Percentiles rank a stretch among this genome's conserved stretches.
Evolutionary conservation across 768 basidiomycete species (phyloP).

Genomic region (Auriscalpium orientale): DNA sequence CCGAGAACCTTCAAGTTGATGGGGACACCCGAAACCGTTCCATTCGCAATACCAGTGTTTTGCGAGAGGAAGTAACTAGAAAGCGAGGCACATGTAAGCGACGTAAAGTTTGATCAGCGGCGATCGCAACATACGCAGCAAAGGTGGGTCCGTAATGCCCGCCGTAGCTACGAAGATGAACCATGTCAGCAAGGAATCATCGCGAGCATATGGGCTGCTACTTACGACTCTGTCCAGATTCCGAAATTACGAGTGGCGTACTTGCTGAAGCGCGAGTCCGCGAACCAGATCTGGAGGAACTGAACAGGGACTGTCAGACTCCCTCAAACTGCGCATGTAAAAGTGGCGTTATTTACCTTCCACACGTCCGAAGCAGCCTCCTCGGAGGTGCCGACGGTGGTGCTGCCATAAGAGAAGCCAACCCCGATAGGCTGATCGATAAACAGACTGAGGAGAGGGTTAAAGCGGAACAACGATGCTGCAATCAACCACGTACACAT

Average conservation of each 20-base stretch:
- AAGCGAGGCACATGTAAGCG: not conserved
- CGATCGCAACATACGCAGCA: constrained; percentile 19
- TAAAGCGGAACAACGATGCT: not conserved
- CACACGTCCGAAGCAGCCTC: constrained; percentile 51
- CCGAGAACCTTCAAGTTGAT: constrained; percentile 60
- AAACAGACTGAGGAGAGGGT: constrained; percentile 29
- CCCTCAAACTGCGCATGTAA: not conserved
- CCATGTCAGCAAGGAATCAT: not conserved
- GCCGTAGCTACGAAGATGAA: constrained; percentile 13
- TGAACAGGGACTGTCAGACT: not conserved
- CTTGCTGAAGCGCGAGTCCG: constrained; percentile 45
- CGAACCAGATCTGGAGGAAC: constrained; percentile 57
- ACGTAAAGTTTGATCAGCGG: not conserved
- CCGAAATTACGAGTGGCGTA: constrained; percentile 40
- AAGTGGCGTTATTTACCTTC: constrained; percentile 19
- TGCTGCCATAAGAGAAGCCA: constrained; percentile 53
- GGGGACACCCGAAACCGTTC: constrained; percentile 34
- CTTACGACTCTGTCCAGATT: constrained; percentile 54
- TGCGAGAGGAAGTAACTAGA: constrained; percentile 45
- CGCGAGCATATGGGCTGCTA: not conserved
- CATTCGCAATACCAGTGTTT: constrained; percentile 46
- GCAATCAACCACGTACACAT: constrained; percentile 26
- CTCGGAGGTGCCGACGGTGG: constrained; percentile 42
- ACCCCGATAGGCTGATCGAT: constrained; percentile 59
- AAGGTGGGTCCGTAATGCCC: constrained; percentile 35